Percentiles rank a stretch among this genome's conserved stretches.
Conservation (phyloP, 345 rosid genomes). For the Hypericum perforatum region DNA sequence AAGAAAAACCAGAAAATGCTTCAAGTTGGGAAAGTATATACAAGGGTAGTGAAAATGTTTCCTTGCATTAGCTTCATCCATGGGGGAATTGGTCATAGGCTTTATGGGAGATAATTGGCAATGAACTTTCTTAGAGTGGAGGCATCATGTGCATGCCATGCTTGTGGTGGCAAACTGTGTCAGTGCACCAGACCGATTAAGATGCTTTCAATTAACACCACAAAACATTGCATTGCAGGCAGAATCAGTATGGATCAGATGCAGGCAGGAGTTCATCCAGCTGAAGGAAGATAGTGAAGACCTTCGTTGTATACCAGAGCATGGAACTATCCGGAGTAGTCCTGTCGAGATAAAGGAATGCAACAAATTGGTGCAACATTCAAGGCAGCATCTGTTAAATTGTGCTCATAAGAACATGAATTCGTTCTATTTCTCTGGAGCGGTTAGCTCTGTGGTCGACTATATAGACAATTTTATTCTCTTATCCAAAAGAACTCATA, state of each 20-base stretch:
- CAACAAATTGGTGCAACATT: constrained; percentile 10
- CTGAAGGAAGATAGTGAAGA: constrained; percentile 41
- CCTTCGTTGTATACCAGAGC: constrained; percentile 30
- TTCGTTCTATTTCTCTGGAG: constrained; percentile 24
- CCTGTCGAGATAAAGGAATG: constrained; percentile 9
- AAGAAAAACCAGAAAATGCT: too few species aligned
- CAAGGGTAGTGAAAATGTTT: too few species aligned
- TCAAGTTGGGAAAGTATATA: too few species aligned
- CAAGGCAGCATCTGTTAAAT: constrained; percentile 37
- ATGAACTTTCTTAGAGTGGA: too few species aligned
- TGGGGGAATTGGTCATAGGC: too few species aligned
- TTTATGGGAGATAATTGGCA: too few species aligned
- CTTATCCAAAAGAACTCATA: constrained; percentile 20
- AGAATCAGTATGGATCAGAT: constrained; percentile 45
- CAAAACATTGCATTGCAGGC: constrained; percentile 36
- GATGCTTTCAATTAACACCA: too few species aligned
- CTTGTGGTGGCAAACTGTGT: too few species aligned
- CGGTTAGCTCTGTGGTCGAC: constrained; percentile 14
- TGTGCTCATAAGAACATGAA: constrained; percentile 45
- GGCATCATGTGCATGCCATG: too few species aligned
- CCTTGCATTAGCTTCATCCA: too few species aligned
- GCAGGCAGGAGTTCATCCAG: constrained; percentile 45
- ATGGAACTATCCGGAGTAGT: constrained; percentile 12
- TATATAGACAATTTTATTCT: constrained; percentile 21
- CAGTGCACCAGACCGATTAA: too few species aligned